Evolutionary conservation across 176 grass and related monocot genomes (phyloP), one percentile per base, ranked within the genome.

Genomic region (Raddia distichophylla): DNA sequence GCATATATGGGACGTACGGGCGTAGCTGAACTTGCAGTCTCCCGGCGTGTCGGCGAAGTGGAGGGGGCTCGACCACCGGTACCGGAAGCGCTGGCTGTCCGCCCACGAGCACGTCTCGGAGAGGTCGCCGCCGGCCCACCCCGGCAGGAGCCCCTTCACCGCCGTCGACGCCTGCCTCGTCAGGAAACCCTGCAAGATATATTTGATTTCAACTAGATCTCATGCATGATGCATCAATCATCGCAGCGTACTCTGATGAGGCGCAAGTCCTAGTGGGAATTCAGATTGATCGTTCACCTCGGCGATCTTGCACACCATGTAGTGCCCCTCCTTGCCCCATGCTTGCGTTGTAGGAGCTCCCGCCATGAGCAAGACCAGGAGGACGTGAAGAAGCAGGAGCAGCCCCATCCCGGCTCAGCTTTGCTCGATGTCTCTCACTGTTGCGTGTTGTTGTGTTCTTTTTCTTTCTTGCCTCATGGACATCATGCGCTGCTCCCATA

Each of bases 271-370:
- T 50, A 7, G 14, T 4, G 12, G 69, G 8, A 27, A 17, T 1
- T 5, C 3, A 2, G 16, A 19, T 3, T 3, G 44, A 1, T 64
- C 0, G 51, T 10, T 62, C 69, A 94, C 92, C 64, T 94, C 86
- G 40, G 92, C 89, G 73, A 94, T 85, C 78, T 91, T 94, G 84
- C 92, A 94, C 22, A 82, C 58, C 89, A 94, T 94, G 86, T 89
- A 91, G 79, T 94, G 92, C 0, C 89, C 92, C 43, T 87, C 77
- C 80, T 86, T 91, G 73, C 92, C 92, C 92, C 92, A 94, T 5
- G 84, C 89, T 3, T 82, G 50, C 0, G 84, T 58, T 0, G 46
- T 48, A 4, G 86, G 92, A 44, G 89, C 83, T 0, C 35, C 45
- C 67, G 80, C 69, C 45, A 50, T 69, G 10, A 19, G 46, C 32